Evolutionary conservation across 495 filamentous ascomycete species (phyloP), one percentile per base, ranked within the genome.

Genomic region (Collariella sp.): DNA sequence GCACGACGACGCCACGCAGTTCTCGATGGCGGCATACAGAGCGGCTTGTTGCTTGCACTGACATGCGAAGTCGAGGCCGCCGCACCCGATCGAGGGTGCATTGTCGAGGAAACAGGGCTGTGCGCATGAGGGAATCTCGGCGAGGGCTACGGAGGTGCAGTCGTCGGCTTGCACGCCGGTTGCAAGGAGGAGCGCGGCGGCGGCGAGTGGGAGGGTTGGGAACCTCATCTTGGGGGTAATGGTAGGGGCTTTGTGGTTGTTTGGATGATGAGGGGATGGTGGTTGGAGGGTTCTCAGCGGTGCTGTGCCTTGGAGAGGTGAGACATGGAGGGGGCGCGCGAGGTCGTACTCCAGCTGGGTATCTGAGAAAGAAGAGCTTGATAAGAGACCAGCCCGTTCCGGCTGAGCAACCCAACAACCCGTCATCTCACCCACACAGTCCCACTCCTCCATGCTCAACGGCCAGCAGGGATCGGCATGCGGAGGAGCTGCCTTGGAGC

Each of bases 91-190:
- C 1, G 47, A 45, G 0, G 60, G 57, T 7, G 62, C 63, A 23
- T 52, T 51, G 26, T 65, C 42, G 42, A 64, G 12, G 52, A 67
- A 67, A 58, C 67, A 70, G 13, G 55, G 20, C 42, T 67, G 64
- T 1, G 67, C 67, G 50, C 67, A 70, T 0, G 18, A 18, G 15
- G 66, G 67, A 46, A 70, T 67, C 26, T 49, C 51, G 12, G 39
- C 34, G 41, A 62, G 49, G 13, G 67, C 64, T 5, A 67, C 60
- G n/a, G 49, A 50, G 10, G 56, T 31, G 53, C 67, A 70, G 40
- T 55, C 55, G 7, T 16, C 15, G 29, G 7, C 45, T 5, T 13
- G 15, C 2, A 9, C 11, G 33, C 18, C 29, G 29, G 24, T 31
- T 16, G 45, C 48, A 5, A 45, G 18, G 7, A 55, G 18, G 46